Evolutionary conservation across 2,329 filamentous ascomycete genomes (phyloP), one percentile per base, ranked within the genome.

Genomic region (Incumbomyces lentus): DNA sequence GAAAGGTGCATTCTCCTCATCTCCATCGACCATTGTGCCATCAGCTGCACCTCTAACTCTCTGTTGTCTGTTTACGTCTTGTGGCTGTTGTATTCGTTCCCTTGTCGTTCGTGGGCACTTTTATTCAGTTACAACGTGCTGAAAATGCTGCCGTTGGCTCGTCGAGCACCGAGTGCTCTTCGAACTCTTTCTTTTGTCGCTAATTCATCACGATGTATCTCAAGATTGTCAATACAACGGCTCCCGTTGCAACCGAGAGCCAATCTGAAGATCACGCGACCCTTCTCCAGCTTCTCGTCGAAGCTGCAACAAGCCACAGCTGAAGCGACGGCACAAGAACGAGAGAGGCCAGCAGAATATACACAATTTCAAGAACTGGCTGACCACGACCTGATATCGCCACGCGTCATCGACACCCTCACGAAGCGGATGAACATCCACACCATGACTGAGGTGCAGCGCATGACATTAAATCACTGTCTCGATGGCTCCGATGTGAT

Each of bases 391-490:
- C 49, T 71, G 39, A 75, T 94, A 35, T 72, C 89, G 59, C 60
- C 66, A 18, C 77, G 72, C 49, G 66, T 95, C 43, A 72, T 94
- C 52, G 60, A 71, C 3, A 75, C 82, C 19, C 80, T 98, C 56
- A 84, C 77, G 1, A 56, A 75, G 4, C 76, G 79, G 44, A 85
- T 96, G 81, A 70, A 74, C 22, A 82, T 95, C 57, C 76, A 83
- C 41, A 78, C 72, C 34, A 96, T 98, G 92, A 96, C 90, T 17
- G 84, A 92, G 17, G 90, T 98, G 12, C 92, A 98, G 65, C 74
- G 79, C 40, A 76, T 82, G 62, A 94, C 90, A 11, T 88, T 98
- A 60, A 79, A 79, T 49, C 76, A 86, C 47, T 86, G 85, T 3
- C 70, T 96, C 35, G 78, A 80, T 55, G 89, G 92, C 17, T 77